phyloP scores from a whole-genome alignment of 768 basidiomycete species.

The Cystofilobasidium capitatum region DNA sequence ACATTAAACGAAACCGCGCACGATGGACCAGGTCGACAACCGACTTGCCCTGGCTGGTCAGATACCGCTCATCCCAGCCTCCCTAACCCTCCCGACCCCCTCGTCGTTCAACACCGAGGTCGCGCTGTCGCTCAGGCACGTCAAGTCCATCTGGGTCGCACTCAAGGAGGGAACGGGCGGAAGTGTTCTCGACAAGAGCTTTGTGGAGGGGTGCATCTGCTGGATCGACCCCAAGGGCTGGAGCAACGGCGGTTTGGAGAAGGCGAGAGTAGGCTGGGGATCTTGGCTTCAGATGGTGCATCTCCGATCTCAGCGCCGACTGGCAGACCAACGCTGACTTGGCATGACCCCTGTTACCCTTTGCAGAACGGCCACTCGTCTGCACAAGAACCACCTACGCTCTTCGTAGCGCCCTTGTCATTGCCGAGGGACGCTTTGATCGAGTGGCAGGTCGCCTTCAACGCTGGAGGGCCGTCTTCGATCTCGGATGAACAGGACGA shows the following conservation, averaged over 20 bases:
- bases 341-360: background rate
- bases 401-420: constrained; percentile 37
- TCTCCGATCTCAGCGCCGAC: background rate
- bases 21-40: constrained; percentile 52
- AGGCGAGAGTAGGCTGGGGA: constrained; percentile 33
- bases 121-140: constrained; percentile 72
- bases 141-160: constrained; percentile 54
- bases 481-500: constrained; percentile 27
- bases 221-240: constrained; percentile 18
- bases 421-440: constrained; percentile 40
- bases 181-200: constrained; percentile 54
- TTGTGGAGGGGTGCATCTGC: constrained; percentile 43
- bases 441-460: constrained; percentile 42
- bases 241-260: constrained; percentile 16
- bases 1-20: background rate
- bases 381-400: constrained; percentile 20
- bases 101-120: constrained; percentile 53
- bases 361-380: background rate
- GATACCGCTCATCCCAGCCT: constrained; percentile 76
- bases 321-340: background rate
- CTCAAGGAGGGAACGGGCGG: constrained; percentile 50
- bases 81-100: constrained; percentile 56
- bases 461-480: constrained; percentile 33
- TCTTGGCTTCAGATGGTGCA: background rate
- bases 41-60: constrained; percentile 88